Evolutionary conservation across 2,329 filamentous ascomycete species (phyloP).

Genomic region (Trichophyton mentagrophytes): DNA sequence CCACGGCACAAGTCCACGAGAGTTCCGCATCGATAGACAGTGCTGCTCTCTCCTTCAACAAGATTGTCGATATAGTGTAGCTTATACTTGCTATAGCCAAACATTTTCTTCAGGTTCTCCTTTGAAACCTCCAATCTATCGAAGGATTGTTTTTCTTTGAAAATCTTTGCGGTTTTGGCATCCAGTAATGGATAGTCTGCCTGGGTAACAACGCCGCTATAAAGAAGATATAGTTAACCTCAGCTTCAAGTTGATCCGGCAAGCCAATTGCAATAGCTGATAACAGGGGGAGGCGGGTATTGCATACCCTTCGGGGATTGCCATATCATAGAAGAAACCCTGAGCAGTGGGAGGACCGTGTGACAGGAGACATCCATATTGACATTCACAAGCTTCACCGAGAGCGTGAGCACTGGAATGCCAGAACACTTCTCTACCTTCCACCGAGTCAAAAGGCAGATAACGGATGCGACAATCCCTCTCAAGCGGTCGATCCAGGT

Average conservation of each 20-base stretch:
- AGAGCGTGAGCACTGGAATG: constrained; percentile 91
- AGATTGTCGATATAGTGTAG: constrained; percentile 93
- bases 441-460: constrained; percentile 61
- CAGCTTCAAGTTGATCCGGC: neutral
- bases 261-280: neutral
- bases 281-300: no score
- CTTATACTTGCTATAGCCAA: constrained; percentile 97
- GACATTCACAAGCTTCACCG: constrained; percentile 83
- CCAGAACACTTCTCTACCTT: constrained; percentile 94
- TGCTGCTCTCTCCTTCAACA: constrained; percentile 82
- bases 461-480: constrained; percentile 74
- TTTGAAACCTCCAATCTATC: constrained; percentile 82
- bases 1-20: constrained; percentile 92
- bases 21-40: constrained; percentile 86
- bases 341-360: constrained; percentile 85
- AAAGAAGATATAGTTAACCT: neutral
- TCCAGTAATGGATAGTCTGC: constrained; percentile 77
- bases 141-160: constrained; percentile 95
- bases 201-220: constrained; percentile 52
- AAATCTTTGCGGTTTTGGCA: constrained; percentile 63
- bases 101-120: constrained; percentile 87
- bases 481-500: constrained; percentile 81
- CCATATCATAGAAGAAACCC: constrained; percentile 98
- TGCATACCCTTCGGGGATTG: constrained; percentile 51
- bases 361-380: constrained; percentile 83